Percentiles rank a stretch among this genome's conserved stretches.
phyloP scores from a whole-genome alignment of 257 asterid genomes.

The Euphrasia confusa region DNA sequence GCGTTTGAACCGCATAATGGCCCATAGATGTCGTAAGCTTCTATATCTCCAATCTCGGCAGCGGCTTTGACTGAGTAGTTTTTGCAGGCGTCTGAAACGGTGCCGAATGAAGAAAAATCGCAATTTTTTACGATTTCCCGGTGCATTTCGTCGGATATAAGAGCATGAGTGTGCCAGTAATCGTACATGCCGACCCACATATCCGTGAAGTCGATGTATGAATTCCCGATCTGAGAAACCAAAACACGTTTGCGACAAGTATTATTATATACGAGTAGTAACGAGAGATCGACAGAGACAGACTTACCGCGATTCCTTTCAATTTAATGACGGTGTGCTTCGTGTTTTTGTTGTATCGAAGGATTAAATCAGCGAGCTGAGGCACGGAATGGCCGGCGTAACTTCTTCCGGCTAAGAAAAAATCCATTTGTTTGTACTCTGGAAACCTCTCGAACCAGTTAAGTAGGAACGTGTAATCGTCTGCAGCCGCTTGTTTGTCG shows the following conservation, averaged over 20 bases:
- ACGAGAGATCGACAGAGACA: not conserved
- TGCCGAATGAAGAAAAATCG: not conserved
- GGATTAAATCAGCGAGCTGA: conserved; percentile 59
- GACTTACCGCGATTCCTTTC: conserved; percentile 45
- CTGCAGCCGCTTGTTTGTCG: no score
- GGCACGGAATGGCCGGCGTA: conserved; percentile 76
- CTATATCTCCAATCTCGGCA: no score
- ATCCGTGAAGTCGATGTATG: not conserved
- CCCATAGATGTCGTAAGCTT: no score
- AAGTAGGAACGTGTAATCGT: no score
- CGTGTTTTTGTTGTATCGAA: conserved; percentile 38
- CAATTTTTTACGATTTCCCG: not conserved
- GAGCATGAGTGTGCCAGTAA: not conserved
- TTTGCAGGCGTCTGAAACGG: no score
- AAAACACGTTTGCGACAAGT: no score
- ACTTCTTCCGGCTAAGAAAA: conserved; percentile 59
- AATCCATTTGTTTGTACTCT: conserved; percentile 54
- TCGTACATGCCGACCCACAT: not conserved
- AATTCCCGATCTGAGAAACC: not conserved
- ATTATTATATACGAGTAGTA: no score
- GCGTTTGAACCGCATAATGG: no score
- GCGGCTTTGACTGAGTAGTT: no score
- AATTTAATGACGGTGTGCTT: conserved; percentile 30
- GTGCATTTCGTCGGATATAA: not conserved
- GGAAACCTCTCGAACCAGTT: conserved; percentile 69